phyloP scores from a whole-genome alignment of 179 eudicot genomes.

The Beta corolliflora region DNA sequence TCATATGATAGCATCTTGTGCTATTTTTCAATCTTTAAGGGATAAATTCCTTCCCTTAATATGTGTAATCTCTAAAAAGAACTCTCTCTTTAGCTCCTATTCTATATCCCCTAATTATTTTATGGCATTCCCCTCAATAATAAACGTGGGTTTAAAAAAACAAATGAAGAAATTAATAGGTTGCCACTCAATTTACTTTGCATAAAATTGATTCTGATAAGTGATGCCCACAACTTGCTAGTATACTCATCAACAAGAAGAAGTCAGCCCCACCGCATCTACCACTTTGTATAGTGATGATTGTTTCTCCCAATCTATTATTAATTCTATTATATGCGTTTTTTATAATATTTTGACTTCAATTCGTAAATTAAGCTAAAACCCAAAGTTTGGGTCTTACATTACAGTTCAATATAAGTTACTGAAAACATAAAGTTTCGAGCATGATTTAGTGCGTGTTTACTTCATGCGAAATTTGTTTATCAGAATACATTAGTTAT shows the following conservation, averaged over 20 bases:
- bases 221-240: slow-evolving; percentile 10
- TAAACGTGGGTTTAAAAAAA: slow-evolving; percentile 14
- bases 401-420: too few species aligned
- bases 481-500: too few species aligned
- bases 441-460: too few species aligned
- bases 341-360: too few species aligned
- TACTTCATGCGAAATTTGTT: too few species aligned
- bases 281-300: too few species aligned
- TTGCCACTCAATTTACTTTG: slow-evolving; percentile 8
- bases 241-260: neutral
- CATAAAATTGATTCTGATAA: slow-evolving; percentile 15
- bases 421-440: too few species aligned
- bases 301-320: too few species aligned
- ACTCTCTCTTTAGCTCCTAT: neutral
- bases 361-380: too few species aligned
- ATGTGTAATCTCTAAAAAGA: neutral
- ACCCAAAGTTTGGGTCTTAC: too few species aligned
- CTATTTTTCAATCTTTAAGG: neutral
- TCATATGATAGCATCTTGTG: neutral
- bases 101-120: neutral
- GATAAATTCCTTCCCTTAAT: neutral
- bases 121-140: neutral
- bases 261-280: slow-evolving; percentile 12
- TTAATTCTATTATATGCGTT: neutral
- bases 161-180: too few species aligned